These are phyloP conservation scores for Arabis alpina DNA, from an alignment of 345 rosid genomes.

Conservation along the genomic window DNA sequence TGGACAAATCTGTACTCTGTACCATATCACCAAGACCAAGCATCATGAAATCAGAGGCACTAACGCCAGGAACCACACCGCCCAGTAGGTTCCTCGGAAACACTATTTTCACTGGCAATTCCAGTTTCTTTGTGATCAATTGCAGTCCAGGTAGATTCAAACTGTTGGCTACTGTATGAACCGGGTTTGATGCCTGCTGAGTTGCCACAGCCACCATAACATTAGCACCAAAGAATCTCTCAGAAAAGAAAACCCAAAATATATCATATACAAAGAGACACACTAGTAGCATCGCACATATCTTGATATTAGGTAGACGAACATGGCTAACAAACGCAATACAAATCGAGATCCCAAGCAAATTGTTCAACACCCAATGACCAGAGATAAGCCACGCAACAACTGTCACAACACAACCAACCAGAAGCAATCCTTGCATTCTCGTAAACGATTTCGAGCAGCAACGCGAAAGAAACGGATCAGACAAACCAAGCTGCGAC, in stretches of 20 bases:
- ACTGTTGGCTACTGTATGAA: constrained; percentile 90
- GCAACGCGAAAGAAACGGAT: constrained; percentile 85
- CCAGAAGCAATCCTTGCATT: constrained; percentile 62
- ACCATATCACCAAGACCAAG: constrained; percentile 99
- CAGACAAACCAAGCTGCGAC: constrained; percentile 72
- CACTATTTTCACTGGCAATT: constrained; percentile 91
- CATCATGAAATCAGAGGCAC: constrained; percentile 86
- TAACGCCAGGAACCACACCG: constrained; percentile 64
- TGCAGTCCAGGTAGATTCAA: constrained; percentile 95
- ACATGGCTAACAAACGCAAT: constrained; percentile 96
- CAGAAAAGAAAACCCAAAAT: constrained; percentile 99
- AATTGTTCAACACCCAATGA: constrained; percentile 92
- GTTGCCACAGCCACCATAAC: constrained; percentile 99
- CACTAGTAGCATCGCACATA: constrained; percentile 83
- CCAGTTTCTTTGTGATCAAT: constrained; percentile 90
- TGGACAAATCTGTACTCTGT: constrained; percentile 8
- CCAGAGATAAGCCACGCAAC: constrained; percentile 94
- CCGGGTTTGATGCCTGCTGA: constrained; percentile 93
- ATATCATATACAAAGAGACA: constrained; percentile 94
- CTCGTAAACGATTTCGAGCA: constrained; percentile 83
- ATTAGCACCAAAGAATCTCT: constrained; percentile 95
- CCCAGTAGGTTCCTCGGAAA: constrained; percentile 86
- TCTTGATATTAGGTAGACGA: constrained; percentile 91
- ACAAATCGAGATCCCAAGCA: constrained; percentile 93
- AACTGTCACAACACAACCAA: constrained; percentile 60